Base-by-base conservation (phyloP, 169 alveolate genomes). In the Plasmodium adleri region DNA sequence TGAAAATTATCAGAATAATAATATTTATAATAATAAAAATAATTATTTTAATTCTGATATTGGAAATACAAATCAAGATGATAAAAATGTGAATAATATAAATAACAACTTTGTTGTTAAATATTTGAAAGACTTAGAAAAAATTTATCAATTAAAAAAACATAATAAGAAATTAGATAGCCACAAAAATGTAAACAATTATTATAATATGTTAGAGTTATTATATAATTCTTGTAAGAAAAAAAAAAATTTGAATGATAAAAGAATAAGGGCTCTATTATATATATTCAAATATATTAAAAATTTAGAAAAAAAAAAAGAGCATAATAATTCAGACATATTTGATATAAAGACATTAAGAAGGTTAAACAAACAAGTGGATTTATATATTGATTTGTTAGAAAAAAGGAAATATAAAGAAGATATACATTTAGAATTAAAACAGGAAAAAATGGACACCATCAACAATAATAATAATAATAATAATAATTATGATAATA, bases 201-300 rank as follows among this genome's bases (percentile, higher is more conserved):
- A 80, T 45, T 80, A 62, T 22, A 80, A 80, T 50, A 67, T 80
- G 17, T 43, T 80, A 47, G 90, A 80, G 20, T n/a, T 80, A 13
- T 62, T 80, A 45, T 80, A 80, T 24, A 54, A 56, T 15, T 50
- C 83, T 13, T 63, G 83, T 39, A 60, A 20, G 58, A 80, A 80
- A 54, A 80, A 80, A 56, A 80, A 67, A 54, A 68, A 45, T 9
- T 10, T 80, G 2, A 45, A 68, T 50, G 90, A 80, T 39, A 68
- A 56, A 68, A 56, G 90, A 49, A 62, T 80, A 13, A 66, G 90
- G 43, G 76, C 67, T 2, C 32, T 80, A 13, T 54, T 80, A 26
- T 68, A 80, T 49, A 49, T 80, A 39, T 80, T 80, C 56, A 80
- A 80, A 60, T 80, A 80, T 67, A 66, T 80, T 20, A 80, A 68